Evolutionary conservation across 768 basidiomycete genomes (phyloP).

Genomic region (Hericium erinaceus): DNA sequence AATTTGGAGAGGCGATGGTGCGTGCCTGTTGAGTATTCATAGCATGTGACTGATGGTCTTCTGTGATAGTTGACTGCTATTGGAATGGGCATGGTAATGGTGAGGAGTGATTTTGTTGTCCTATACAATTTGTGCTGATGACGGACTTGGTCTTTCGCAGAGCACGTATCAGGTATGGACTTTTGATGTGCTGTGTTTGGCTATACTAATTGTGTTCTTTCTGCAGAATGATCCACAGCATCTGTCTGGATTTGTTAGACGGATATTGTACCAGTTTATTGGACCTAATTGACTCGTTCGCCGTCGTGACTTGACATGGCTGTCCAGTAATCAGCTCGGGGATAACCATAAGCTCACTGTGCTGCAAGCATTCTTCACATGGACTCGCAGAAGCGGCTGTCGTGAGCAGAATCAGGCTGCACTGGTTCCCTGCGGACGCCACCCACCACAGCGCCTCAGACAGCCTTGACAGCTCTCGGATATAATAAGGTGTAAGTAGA

Average conservation of each 20-base stretch:
- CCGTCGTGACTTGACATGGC: too few relatives aligned
- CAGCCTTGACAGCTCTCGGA: too few relatives aligned
- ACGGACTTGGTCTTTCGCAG: conserved; percentile 1
- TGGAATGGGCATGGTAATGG: conserved; percentile 92
- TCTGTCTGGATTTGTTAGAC: conserved; percentile 70
- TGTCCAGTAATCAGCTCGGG: too few relatives aligned
- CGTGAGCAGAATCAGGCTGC: too few relatives aligned
- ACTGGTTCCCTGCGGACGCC: too few relatives aligned
- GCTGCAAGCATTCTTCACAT: too few relatives aligned
- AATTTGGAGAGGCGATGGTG: conserved; percentile 59
- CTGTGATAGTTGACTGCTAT: conserved; percentile 45
- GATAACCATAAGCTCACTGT: too few relatives aligned
- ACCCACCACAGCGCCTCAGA: too few relatives aligned
- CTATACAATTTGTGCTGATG: not conserved
- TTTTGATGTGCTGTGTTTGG: not conserved
- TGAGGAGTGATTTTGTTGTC: conserved; percentile 20
- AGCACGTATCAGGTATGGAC: conserved; percentile 55
- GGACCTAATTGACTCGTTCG: conserved; percentile 55
- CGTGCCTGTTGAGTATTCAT: conserved; percentile 19
- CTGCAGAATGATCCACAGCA: conserved; percentile 63
- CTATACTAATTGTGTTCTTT: not conserved
- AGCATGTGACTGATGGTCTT: conserved; percentile 1
- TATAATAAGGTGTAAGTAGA: too few relatives aligned
- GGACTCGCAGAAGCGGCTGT: too few relatives aligned
- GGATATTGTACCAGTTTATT: conserved; percentile 82